Base-by-base conservation (phyloP, 1,139 yeast species). In the Blastobotrys persicus region DNA sequence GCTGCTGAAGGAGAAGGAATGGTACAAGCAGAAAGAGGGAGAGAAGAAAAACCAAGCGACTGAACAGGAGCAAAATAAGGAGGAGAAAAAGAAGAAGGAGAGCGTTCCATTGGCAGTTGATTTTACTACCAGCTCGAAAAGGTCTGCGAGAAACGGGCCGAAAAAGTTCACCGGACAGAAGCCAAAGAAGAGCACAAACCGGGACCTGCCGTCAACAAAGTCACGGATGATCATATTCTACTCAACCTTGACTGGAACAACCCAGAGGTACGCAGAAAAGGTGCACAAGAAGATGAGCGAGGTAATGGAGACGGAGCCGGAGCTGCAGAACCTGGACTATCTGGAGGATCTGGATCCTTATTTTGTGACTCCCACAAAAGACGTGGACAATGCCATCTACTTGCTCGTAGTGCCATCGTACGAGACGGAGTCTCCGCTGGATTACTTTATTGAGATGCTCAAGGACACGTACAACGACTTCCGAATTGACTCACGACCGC, bases 351-450 rank as follows among this genome's bases (percentile, higher is more conserved):
- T 88, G 50, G 97, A 89, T 61, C 85, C 86, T 52, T 89, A 80
- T 66, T 89, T 89, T 66, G 74, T 87, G 43, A 75, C 80, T 44
- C 81, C 84, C 12, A 69, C 68, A 5, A 70, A 74, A 34, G 46
- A 6, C 44, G 47, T 46, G n/a, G 49, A 55, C 31, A 55, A 56
- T 23, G 44, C 58, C 18, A 73, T 80, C 41, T 89, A 88, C 61
- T 64, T 91, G 19, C 60, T 89, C 55, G 88, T 89, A 13, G 73
- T 89, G 26, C 98, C 98, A 1, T 88, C 96, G 0, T 89, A 89
- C 64, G 97, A 88, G 59, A 86, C 91, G 0, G 97, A 89, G 66
- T 86, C 95, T 1, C 96, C 97, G 9, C 76, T 91, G 44, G 98
- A 89, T 66, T 89, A 82, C 63, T 88, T 88, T 66, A 72, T 89